Evolutionary conservation across 2,329 filamentous ascomycete species (phyloP), one percentile per base, ranked within the genome.

Genomic region (Periconia sp.): DNA sequence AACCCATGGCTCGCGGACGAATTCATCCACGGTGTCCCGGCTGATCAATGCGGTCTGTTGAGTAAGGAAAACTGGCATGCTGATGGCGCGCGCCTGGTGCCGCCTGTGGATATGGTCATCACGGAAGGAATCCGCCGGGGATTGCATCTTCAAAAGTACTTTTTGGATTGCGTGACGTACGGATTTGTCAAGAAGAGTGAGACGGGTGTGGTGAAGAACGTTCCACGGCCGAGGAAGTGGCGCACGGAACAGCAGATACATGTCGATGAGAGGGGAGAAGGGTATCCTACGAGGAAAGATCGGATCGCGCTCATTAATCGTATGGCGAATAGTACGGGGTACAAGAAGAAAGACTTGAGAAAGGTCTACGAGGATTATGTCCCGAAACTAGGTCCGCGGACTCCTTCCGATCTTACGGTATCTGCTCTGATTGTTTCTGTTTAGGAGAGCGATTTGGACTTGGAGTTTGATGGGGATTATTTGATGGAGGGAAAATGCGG

Each of bases 121-220:
- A 64, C 76, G 13, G 88, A 91, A 64, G 74, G 80, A 0, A 69
- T 81, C 0, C 73, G 78, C 15, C 74, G 88, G 15, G 68, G 77
- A 0, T 65, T 89, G 33, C 58, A 78, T 19, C 67, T 90, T n/a
- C 77, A 85, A 50, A 56, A 75, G 13, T 77, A 82, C 61, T 76
- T 86, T 45, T 61, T 80, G 14, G 75, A 80, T 53, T 86, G 89
- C 79, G 77, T 86, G 60, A 56, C 83, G 15, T 90, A 83, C 77
- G 88, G 89, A 1, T 82, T 82, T 64, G 74, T 87, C 27, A 79
- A 88, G 69, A 23, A 6, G 14, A 42, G 66, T 5, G 83, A 78
- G 1, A 79, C 5, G 2, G 45, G 45, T 10, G 30, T 6, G 14
- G 14, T 82, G 46, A 67, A 75, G 57, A 81, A 85, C 65, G 62